These are phyloP conservation scores for Cucumis hystrix DNA, from an alignment of 306 rosid genomes.

Conservation along the genomic window DNA sequence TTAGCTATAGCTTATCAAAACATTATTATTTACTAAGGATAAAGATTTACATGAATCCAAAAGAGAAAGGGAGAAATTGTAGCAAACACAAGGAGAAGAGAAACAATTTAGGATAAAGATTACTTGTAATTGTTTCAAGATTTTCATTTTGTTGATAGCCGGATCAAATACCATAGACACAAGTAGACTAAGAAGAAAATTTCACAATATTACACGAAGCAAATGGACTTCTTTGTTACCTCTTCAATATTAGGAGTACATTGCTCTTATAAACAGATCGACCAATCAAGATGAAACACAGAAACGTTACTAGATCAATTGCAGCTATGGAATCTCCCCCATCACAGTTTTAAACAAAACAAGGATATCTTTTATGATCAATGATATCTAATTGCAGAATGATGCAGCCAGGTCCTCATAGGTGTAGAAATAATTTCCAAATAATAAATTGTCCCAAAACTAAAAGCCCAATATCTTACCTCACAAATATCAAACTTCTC, in stretches of 20 bases:
- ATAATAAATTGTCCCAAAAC: neutral
- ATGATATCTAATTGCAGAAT: neutral
- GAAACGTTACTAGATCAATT: neutral
- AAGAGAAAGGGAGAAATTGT: neutral
- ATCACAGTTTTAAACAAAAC: neutral
- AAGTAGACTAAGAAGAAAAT: too few species aligned
- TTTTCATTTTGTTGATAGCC: neutral
- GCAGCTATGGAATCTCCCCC: neutral
- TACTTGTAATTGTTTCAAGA: neutral
- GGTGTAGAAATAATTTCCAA: neutral
- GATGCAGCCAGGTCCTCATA: neutral
- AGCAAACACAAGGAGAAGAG: neutral
- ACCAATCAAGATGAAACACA: neutral
- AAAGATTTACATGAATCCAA: neutral
- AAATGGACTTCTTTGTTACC: too few species aligned
- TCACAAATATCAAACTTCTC: too few species aligned
- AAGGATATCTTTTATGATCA: neutral
- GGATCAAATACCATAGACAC: too few species aligned
- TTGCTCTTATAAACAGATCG: constrained; percentile 4
- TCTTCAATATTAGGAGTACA: too few species aligned
- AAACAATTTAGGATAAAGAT: neutral
- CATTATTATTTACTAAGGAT: neutral
- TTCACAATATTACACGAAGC: too few species aligned
- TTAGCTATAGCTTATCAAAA: constrained; percentile 9
- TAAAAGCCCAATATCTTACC: neutral